Percentiles rank a stretch among this genome's conserved stretches.
Evolutionary conservation across 2,329 filamentous ascomycete genomes (phyloP).

Genomic region (Trichoderma pleuroti): DNA sequence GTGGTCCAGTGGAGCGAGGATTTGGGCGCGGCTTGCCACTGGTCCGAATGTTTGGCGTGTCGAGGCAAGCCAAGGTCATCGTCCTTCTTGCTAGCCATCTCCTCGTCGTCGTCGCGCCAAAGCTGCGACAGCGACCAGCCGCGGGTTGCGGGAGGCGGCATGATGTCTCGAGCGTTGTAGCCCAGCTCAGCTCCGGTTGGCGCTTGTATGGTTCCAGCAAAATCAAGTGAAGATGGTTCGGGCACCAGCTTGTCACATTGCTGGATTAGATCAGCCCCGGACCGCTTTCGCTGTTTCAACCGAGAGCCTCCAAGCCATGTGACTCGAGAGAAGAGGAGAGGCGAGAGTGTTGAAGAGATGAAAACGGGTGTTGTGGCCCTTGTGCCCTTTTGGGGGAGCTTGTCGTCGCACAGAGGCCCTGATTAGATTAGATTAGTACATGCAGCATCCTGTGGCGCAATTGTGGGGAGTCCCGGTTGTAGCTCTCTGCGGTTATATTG

Average conservation of each 20-base stretch:
- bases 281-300: neutral
- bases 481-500: neutral
- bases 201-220: neutral
- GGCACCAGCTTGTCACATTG: neutral
- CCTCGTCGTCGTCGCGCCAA: conserved; percentile 53
- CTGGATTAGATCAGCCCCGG: neutral
- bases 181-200: neutral
- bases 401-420: neutral
- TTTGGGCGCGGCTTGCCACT: conserved; percentile 40
- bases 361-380: conserved; percentile 13
- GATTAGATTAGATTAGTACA: no score
- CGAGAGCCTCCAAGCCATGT: neutral
- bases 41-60: conserved; percentile 23
- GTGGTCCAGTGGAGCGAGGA: conserved; percentile 48
- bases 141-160: conserved; percentile 24
- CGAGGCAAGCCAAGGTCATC: conserved; percentile 45
- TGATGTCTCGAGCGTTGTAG: neutral
- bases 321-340: neutral
- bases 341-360: neutral
- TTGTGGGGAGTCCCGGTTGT: neutral
- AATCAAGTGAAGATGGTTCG: neutral
- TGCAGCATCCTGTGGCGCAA: neutral
- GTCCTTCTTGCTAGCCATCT: conserved; percentile 59
- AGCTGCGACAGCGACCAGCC: conserved; percentile 35
- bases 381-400: neutral